Conservation (phyloP, 805 yeast species). For the Tetrapisispora phaffii region DNA sequence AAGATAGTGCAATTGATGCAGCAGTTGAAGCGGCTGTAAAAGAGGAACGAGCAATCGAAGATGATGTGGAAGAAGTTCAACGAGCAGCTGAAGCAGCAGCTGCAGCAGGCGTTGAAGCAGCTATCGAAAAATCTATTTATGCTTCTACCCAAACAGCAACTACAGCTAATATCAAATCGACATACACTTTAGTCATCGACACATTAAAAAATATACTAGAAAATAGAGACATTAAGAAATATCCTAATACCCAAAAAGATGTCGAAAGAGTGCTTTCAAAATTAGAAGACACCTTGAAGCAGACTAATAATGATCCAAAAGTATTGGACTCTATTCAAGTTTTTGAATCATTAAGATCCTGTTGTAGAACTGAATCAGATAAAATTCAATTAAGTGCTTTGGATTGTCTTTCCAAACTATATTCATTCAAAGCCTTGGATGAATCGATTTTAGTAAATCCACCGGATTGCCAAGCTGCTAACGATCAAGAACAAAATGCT, state of each 20-base stretch:
- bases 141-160: neutral
- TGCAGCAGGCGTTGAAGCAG: neutral
- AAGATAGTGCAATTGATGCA: neutral
- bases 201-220: slow-evolving; percentile 49
- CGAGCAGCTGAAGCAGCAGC: neutral
- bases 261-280: slow-evolving; percentile 27
- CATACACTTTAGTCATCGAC: slow-evolving; percentile 38
- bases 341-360: slow-evolving; percentile 67
- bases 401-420: slow-evolving; percentile 78
- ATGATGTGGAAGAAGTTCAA: neutral
- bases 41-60: slow-evolving; percentile 1
- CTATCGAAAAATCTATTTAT: slow-evolving; percentile 6
- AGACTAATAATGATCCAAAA: slow-evolving; percentile 16
- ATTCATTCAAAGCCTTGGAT: slow-evolving; percentile 69
- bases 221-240: slow-evolving; percentile 51
- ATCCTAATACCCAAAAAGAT: slow-evolving; percentile 29
- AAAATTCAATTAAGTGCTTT: slow-evolving; percentile 65
- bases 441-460: slow-evolving; percentile 45
- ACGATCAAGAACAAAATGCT: slow-evolving; percentile 20
- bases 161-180: slow-evolving; percentile 23
- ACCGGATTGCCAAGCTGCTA: slow-evolving; percentile 31
- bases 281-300: slow-evolving; percentile 20
- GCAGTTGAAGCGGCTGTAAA: neutral
- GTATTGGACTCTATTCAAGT: slow-evolving; percentile 42
- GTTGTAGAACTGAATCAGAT: slow-evolving; percentile 58